These are phyloP conservation scores for Nemania sp. DNA, from an alignment of 2,329 filamentous ascomycete genomes.

Conservation along the genomic window DNA sequence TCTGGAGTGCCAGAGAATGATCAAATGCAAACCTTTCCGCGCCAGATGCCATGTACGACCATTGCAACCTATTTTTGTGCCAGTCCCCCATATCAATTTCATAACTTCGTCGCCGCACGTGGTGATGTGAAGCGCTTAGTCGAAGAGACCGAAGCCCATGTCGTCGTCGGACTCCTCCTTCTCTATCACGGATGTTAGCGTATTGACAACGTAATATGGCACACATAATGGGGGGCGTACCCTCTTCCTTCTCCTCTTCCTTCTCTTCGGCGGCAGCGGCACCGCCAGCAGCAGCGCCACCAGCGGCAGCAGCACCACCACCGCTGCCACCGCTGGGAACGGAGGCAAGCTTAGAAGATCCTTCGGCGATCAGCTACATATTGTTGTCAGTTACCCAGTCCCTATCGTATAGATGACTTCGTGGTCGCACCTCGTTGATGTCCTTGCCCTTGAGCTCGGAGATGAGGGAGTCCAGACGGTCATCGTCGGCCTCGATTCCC, in stretches of 20 bases:
- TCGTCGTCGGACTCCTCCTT: slow-evolving; percentile 76
- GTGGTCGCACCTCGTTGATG: slow-evolving; percentile 79
- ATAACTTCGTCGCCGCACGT: slow-evolving; percentile 34
- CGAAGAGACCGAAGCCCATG: slow-evolving; percentile 78
- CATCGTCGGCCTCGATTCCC: slow-evolving; percentile 89
- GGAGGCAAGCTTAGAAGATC: slow-evolving; percentile 92
- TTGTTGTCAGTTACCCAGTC: slow-evolving; percentile 28
- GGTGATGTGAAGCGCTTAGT: slow-evolving; percentile 56
- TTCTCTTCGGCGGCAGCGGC: slow-evolving; percentile 68
- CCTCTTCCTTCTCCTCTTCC: slow-evolving; percentile 68
- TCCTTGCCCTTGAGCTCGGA: slow-evolving; percentile 90
- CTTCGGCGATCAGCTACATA: slow-evolving; percentile 83
- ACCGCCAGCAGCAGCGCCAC: slow-evolving; percentile 65
- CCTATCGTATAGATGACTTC: neutral
- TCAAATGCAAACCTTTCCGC: slow-evolving; percentile 38
- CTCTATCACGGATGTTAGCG: slow-evolving; percentile 45
- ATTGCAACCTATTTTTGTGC: slow-evolving; percentile 35
- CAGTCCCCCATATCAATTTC: slow-evolving; percentile 34
- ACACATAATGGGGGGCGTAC: slow-evolving; percentile 57
- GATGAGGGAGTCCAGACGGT: slow-evolving; percentile 85
- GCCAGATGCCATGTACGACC: slow-evolving; percentile 39
- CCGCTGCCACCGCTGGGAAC: slow-evolving; percentile 90
- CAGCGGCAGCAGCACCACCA: slow-evolving; percentile 70
- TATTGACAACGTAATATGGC: neutral
- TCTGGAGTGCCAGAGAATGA: slow-evolving; percentile 21